Base-by-base conservation (phyloP, 176 grass and related monocot genomes). In the Aegilops bicornis region DNA sequence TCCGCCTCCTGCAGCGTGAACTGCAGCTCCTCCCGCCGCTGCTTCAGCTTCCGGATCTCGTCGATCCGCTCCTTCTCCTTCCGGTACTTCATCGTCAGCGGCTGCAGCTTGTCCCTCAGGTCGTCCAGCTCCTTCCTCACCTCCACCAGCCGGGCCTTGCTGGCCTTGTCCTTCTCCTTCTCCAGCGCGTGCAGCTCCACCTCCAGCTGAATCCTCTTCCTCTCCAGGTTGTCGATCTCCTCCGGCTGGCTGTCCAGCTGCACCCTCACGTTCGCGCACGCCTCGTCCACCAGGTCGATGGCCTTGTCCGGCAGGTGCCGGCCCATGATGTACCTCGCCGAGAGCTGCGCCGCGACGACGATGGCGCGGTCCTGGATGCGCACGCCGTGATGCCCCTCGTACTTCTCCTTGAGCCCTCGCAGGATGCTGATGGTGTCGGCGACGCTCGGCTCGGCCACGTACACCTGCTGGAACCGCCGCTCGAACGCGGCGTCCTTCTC, bases 141-240 rank as follows among this genome's bases (percentile, higher is more conserved):
- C 88, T 97, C 90, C 13, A 94, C 64, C 5, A 97, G 81, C 48
- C 95, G 86, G 10, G 86, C 89, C 73, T 91, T 97, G 83, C 89
- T 94, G 45, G 92, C 95, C 74, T 94, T 97, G 70, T 97, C 95
- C 70, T 97, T 97, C 81, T 97, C 94, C 70, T 94, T 97, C 88
- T 97, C 95, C 27, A 97, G 88, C 1, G 92, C 90, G 83, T 94
- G 92, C 17, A 87, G 83, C 85, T 97, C 95, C 1, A 97, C 89
- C 66, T 97, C 94, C 9, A 97, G 82, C 77, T 97, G 94, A 64
- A 94, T 97, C 63, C 92, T 84, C 59, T 94, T 94, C 78, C 92
- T 89, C 62, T 94, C 88, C 17, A 97, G 79, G n/a, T 97, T 97
- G 40, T 97, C 92, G 10, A 97, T 94, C 80, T 94, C 92, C 54